These are phyloP conservation scores for Heritiera littoralis DNA, from an alignment of 345 rosid species.

Conservation along the genomic window DNA sequence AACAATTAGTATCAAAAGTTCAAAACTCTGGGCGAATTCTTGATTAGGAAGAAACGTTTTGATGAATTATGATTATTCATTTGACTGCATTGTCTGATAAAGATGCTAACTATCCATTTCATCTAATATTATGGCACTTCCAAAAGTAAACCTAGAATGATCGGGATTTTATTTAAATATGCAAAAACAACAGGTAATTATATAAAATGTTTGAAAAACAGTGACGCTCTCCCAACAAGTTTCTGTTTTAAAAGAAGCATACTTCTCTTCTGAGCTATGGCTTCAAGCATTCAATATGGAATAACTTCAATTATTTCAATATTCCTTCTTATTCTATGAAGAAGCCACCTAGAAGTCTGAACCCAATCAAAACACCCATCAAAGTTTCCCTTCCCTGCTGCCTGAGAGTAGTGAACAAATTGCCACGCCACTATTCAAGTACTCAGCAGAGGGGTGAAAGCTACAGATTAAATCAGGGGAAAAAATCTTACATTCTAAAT, in stretches of 20 bases:
- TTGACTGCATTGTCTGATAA: conserved; percentile 19
- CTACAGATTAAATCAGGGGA: not conserved
- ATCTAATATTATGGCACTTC: conserved; percentile 13
- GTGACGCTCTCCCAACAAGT: not conserved
- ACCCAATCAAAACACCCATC: conserved; percentile 1
- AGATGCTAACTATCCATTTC: not conserved
- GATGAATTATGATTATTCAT: not conserved
- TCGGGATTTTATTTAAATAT: not conserved
- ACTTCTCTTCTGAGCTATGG: not conserved
- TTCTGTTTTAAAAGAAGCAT: not conserved
- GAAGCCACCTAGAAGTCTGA: not conserved
- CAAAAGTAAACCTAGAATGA: conserved; percentile 3
- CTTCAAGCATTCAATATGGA: not conserved
- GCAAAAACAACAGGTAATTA: not conserved
- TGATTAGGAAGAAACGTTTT: not conserved
- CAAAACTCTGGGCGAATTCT: not conserved
- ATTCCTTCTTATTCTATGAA: not conserved
- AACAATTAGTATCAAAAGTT: not conserved
- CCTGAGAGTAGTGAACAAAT: not conserved
- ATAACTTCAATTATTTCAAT: not conserved
- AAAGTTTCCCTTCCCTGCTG: not conserved
- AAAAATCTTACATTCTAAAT: not conserved
- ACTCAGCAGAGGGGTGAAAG: not conserved
- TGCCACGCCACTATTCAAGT: not conserved
- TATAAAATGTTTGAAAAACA: not conserved